Percentiles rank a stretch among this genome's conserved stretches.
These are phyloP conservation scores for Huntiella decipiens DNA, from an alignment of 2,329 filamentous ascomycete species.

Conservation along the genomic window DNA sequence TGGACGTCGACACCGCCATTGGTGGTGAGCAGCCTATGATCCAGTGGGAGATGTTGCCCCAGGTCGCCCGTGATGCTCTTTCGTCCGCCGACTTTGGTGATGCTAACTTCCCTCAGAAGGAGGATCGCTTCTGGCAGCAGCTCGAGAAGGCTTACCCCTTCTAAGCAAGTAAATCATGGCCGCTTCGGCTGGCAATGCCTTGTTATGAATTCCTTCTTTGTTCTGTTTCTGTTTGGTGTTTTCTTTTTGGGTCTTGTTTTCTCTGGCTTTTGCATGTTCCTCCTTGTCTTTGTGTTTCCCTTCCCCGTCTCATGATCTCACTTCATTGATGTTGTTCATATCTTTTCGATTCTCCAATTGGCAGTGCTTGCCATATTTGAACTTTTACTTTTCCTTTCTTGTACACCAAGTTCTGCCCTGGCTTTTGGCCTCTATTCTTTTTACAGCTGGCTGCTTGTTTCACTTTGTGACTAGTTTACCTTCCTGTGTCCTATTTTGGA, in stretches of 20 bases:
- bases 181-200: background rate
- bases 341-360: too few relatives aligned
- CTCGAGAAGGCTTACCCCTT: constrained; percentile 12
- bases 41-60: constrained; percentile 25
- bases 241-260: background rate
- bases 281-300: background rate
- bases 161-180: background rate
- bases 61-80: constrained; percentile 19
- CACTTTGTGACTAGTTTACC: too few relatives aligned
- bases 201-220: background rate
- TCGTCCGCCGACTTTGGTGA: constrained; percentile 21
- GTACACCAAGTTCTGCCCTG: background rate
- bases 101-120: constrained; percentile 24
- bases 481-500: too few relatives aligned
- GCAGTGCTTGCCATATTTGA: background rate
- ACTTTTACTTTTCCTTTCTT: background rate
- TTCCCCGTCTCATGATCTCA: background rate
- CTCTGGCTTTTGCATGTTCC: background rate
- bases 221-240: background rate
- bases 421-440: background rate
- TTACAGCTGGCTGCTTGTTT: background rate
- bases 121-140: constrained; percentile 15
- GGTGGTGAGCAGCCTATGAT: constrained; percentile 23
- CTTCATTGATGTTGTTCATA: background rate
- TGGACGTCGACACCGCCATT: constrained; percentile 19